A percentile compares a stretch with the other conserved stretches of the same genome.
These are phyloP conservation scores for Entamoeba invadens DNA, from an alignment of 208 protist species.

Conservation along the genomic window DNA sequence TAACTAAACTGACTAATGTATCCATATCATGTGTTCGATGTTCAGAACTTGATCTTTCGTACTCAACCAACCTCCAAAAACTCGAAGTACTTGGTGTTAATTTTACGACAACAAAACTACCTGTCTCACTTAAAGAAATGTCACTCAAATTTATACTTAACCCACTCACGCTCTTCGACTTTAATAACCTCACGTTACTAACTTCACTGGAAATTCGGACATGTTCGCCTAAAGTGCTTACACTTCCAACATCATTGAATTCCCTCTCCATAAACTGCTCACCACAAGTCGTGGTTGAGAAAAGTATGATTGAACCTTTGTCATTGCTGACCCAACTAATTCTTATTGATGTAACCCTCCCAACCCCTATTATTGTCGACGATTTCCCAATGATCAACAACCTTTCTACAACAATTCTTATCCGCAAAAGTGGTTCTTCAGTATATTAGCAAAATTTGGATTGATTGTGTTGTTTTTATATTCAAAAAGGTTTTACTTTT, in stretches of 20 bases:
- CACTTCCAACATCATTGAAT: neutral
- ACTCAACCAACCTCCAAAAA: neutral
- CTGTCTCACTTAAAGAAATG: neutral
- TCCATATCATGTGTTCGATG: neutral
- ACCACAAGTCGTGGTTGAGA: neutral
- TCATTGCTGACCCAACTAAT: neutral
- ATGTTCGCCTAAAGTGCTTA: neutral
- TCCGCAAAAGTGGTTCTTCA: no score
- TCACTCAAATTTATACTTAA: neutral
- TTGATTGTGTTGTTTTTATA: no score
- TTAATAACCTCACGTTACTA: neutral
- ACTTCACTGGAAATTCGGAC: neutral
- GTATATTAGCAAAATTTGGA: no score
- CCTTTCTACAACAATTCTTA: no score
- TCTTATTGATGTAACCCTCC: neutral
- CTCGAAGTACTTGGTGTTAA: neutral
- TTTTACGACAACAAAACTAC: neutral
- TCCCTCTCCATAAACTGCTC: neutral
- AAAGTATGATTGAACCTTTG: neutral
- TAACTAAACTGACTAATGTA: neutral
- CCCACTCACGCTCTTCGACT: neutral
- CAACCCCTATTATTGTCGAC: neutral
- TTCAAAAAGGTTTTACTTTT: no score
- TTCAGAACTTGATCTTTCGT: neutral
- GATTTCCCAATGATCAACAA: no score